These are phyloP conservation scores for Candida wancherniae DNA, from an alignment of 805 yeast species.

Conservation along the genomic window DNA sequence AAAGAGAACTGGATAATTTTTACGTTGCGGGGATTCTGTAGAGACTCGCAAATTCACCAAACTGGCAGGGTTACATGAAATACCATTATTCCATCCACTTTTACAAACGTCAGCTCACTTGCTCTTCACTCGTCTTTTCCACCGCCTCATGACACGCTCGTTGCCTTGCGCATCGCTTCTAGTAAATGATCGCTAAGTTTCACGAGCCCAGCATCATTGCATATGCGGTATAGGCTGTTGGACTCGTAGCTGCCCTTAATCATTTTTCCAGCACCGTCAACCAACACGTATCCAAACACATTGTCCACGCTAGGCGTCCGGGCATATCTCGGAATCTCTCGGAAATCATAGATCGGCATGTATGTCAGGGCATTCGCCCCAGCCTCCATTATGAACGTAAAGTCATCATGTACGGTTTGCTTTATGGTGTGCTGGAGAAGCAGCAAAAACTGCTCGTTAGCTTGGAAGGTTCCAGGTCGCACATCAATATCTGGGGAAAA, in stretches of 20 bases:
- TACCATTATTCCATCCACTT: no score
- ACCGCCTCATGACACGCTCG: no score
- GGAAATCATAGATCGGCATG: conserved; percentile 70
- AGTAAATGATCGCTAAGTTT: conserved; percentile 17
- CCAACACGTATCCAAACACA: conserved; percentile 64
- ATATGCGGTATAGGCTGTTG: conserved; percentile 55
- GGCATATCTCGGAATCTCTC: conserved; percentile 59
- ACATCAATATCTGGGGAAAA: conserved; percentile 10
- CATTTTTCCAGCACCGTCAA: conserved; percentile 51
- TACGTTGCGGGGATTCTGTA: background rate
- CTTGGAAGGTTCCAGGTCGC: conserved; percentile 21
- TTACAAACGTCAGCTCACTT: no score
- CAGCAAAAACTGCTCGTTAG: conserved; percentile 25
- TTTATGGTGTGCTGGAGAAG: conserved; percentile 26
- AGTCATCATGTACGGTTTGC: conserved; percentile 33
- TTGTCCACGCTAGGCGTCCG: conserved; percentile 69
- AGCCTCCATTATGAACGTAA: conserved; percentile 53
- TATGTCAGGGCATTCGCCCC: conserved; percentile 46
- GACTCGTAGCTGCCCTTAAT: conserved; percentile 50
- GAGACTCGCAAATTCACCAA: background rate
- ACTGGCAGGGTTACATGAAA: no score
- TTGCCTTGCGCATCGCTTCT: conserved; percentile 13
- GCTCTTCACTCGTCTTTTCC: no score
- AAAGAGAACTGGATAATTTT: background rate
- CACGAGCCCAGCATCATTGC: conserved; percentile 24